Evolutionary conservation across 352 stramenopile species (phyloP), one percentile per base, ranked within the genome.

Genomic region (Globisporangium uncinulatum): DNA sequence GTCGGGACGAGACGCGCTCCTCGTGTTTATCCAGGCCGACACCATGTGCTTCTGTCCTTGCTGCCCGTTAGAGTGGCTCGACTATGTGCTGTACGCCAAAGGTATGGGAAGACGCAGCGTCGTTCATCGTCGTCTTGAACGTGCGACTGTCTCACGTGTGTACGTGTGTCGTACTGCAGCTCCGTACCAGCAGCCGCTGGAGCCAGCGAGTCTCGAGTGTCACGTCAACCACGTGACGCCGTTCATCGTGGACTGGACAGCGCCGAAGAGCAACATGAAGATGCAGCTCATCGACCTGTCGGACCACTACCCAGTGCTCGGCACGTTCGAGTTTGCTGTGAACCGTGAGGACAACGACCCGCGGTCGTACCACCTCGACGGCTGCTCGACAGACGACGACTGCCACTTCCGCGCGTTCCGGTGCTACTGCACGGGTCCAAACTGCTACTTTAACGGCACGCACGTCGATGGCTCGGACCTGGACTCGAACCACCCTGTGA

Each of bases 11-110:
- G 59, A 73, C 8, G 49, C 65, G 21, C 51, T 61, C 39, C 63
- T 68, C 24, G 62, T 88, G 24, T 79, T 75, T 39, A 52, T 75
- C 37, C 47, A 75, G 15, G 56, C 59, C 7, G 66, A 76, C 20
- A 71, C 66, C 10, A 83, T 86, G 67, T 94, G 83, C 64, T 94
- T 79, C 51, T 94, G 83, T 46, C 71, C 83, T 0, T 94, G 83
- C 58, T 94, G 83, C 50, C 81, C 83, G 34, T 56, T 84, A 1
- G 83, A 94, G 58, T 94, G 83, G 83, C 61, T 94, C 19, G 83
- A 94, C 69, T 94, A 94, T 62, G 74, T 92, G 31, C 69, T 94
- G 1, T 87, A 85, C 42, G 82, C 73, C 20, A 67, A 85, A 84
- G 63, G 79, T 87, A 69, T 2, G 10, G 32, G 32, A 4, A 37